Base-by-base conservation (phyloP, 169 alveolate genomes). In the Babesia sp. region DNA sequence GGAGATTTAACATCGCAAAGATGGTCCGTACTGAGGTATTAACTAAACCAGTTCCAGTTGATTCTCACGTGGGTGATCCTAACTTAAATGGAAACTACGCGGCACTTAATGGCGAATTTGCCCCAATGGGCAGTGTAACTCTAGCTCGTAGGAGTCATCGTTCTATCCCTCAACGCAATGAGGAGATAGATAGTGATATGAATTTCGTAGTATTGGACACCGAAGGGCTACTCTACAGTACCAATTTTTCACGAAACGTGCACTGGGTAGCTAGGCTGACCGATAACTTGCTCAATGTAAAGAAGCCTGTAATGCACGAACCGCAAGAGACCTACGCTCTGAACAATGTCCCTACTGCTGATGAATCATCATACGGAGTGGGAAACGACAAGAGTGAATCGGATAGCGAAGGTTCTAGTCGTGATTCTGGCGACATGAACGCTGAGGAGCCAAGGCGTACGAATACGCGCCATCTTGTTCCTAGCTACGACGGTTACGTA, bases 401-500 rank as follows among this genome's bases (percentile, higher is more conserved):
- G 11, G 11, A 36, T 4, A 31, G 26, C 31, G 36, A 68, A 5
- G 31, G 29, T 4, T 26, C 71, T 8, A 39, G 71, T 41, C n/a
- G n/a, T n/a, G n/a, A n/a, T n/a, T 34, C 14, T 8, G 56, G 33
- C 33, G 51, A 50, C 16, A 22, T n/a, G 5, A 18, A 18, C 4
- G 39, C 61, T 9, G 41, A 8, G 18, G 41, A 36, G 31, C 24
- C 24, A 45, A 22, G 4, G 39, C 74, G 55, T 9, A 48, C 26
- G n/a, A 34, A 50, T 18, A 42, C 33, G 18, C 18, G 71, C 56
- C 85, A 76, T 28, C 69, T 79, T 26, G 84, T 79, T 20, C 89
- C 89, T 34, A 81, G 84, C 57, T 71, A 71, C 44, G 89, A 81
- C 39, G 93, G 93, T 3, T 76, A 79, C 71, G 85, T 89, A 36